Percentiles rank a stretch among this genome's conserved stretches.
Evolutionary conservation across 306 rosid species (phyloP).

Genomic region (Trifolium pratense): DNA sequence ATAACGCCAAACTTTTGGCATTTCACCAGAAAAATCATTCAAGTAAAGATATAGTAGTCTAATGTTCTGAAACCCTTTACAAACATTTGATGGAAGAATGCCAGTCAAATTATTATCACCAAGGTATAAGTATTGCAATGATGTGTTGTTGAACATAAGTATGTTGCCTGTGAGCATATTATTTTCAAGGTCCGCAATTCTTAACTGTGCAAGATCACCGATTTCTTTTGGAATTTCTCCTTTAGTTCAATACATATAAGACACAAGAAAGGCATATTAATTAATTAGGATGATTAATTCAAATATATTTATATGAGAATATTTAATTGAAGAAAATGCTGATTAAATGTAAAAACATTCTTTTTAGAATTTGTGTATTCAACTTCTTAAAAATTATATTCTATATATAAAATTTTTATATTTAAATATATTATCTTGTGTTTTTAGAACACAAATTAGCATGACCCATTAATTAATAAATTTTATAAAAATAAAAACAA

Average conservation of each 20-base stretch:
- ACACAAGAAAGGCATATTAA: not conserved
- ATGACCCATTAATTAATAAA: no score
- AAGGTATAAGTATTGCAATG: not conserved
- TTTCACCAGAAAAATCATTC: constrained; percentile 19
- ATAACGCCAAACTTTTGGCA: constrained; percentile 26
- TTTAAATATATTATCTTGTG: no score
- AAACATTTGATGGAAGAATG: constrained; percentile 30
- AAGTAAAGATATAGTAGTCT: not conserved
- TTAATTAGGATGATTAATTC: not conserved
- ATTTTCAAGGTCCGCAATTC: not conserved
- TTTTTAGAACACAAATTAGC: no score
- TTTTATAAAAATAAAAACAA: not conserved
- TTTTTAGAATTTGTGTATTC: no score
- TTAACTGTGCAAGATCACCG: constrained; percentile 5
- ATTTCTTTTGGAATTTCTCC: constrained; percentile 30
- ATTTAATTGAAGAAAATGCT: no score
- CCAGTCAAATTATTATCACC: not conserved
- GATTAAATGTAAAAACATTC: no score
- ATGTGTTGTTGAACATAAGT: constrained; percentile 11
- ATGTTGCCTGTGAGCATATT: constrained; percentile 20
- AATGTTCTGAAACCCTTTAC: constrained; percentile 17
- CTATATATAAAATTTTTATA: no score
- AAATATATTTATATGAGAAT: no score
- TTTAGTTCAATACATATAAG: not conserved
- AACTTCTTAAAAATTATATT: no score